Evolutionary conservation across 148 eudicot species (phyloP).

Genomic region (Gaultheria prostrata): DNA sequence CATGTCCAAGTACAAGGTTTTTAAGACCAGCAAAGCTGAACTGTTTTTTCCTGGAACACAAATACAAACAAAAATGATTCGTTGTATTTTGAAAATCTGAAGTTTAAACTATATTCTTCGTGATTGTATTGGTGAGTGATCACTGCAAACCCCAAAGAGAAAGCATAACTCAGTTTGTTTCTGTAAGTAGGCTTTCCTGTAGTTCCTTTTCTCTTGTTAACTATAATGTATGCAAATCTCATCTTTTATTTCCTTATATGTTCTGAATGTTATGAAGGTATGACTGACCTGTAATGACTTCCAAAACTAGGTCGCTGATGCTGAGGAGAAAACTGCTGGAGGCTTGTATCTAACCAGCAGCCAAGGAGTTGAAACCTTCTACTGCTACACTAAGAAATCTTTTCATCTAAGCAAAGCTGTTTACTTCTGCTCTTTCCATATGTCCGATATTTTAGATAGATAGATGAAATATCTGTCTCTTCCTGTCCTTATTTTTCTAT

Average conservation of each 20-base stretch:
- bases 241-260: background rate
- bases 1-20: background rate
- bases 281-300: background rate
- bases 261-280: conserved; percentile 1
- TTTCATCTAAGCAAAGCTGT: background rate
- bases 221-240: background rate
- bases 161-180: background rate
- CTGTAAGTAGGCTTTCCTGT: background rate
- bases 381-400: conserved; percentile 59
- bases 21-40: background rate
- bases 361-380: conserved; percentile 74
- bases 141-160: background rate
- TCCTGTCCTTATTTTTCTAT: background rate
- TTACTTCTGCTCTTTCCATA: background rate
- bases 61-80: background rate
- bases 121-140: background rate
- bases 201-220: background rate
- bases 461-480: background rate
- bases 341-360: conserved; percentile 74
- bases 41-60: background rate
- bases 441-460: background rate
- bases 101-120: background rate
- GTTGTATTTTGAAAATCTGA: background rate
- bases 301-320: conserved; percentile 62
- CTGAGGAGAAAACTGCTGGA: conserved; percentile 78